Evolutionary conservation across 177 flowering plant species (phyloP).

Genomic region (Vitis hybrid): DNA sequence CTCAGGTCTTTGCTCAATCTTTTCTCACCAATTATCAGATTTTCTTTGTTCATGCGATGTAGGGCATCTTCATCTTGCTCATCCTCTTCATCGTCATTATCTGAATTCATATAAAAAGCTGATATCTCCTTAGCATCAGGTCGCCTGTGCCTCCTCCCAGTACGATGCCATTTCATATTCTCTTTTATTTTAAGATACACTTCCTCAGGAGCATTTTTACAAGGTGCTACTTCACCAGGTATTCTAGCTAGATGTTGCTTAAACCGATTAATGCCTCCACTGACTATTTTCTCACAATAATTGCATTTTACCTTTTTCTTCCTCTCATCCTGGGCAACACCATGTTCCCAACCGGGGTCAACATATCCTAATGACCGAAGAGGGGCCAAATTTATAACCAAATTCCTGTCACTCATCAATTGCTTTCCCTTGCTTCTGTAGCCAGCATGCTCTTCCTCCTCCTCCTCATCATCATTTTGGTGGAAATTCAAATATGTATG

Average conservation of each 20-base stretch:
- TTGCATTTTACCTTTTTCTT: conserved; percentile 93
- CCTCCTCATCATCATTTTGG: conserved; percentile 52
- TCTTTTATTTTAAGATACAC: conserved; percentile 81
- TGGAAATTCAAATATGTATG: conserved; percentile 43
- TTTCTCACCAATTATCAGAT: conserved; percentile 35
- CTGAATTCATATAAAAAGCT: conserved; percentile 45
- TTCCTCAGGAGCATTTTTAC: conserved; percentile 82
- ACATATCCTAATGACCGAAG: conserved; percentile 81
- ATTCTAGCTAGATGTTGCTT: conserved; percentile 94
- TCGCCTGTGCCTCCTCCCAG: conserved; percentile 69
- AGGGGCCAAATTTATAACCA: conserved; percentile 51
- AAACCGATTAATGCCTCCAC: conserved; percentile 93
- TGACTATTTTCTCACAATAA: conserved; percentile 79
- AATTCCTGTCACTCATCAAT: conserved; percentile 40
- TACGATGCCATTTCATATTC: conserved; percentile 94
- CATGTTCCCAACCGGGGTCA: conserved; percentile 96
- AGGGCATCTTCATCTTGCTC: conserved; percentile 46
- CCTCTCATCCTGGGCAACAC: conserved; percentile 84
- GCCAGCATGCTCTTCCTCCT: conserved; percentile 39
- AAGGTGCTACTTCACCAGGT: conserved; percentile 89
- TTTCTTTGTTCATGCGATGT: conserved; percentile 38
- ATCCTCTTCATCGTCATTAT: conserved; percentile 59
- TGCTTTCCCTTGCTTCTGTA: conserved; percentile 59
- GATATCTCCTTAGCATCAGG: conserved; percentile 57
- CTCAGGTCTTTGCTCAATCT: conserved; percentile 38